These are phyloP conservation scores for Rhexocercosporidium sp. DNA, from an alignment of 2,329 filamentous ascomycete genomes.

Conservation along the genomic window DNA sequence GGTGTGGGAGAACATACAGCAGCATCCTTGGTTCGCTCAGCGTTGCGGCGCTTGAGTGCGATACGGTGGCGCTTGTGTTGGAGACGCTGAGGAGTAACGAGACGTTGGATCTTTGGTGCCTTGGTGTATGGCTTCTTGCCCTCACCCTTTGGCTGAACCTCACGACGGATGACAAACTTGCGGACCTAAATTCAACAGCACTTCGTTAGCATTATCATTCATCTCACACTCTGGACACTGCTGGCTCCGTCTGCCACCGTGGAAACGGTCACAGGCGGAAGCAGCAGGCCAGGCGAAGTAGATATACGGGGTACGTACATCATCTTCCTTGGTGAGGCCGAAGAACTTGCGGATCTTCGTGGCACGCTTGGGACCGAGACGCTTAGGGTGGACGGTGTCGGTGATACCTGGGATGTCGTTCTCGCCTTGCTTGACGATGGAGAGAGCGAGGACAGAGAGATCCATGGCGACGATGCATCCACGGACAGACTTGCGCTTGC, in stretches of 20 bases:
- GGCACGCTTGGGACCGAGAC: conserved; percentile 98
- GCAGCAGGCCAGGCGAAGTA: conserved; percentile 71
- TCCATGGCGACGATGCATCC: conserved; percentile 98
- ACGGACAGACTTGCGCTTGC: conserved; percentile 99
- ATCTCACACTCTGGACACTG: conserved; percentile 61
- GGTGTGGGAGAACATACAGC: conserved; percentile 71
- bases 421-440: conserved; percentile 98
- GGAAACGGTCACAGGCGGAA: conserved; percentile 10
- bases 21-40: conserved; percentile 98
- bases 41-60: conserved; percentile 96
- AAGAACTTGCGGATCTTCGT: conserved; percentile 99
- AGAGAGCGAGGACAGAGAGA: conserved; percentile 90
- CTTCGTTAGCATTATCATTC: conserved; percentile 35
- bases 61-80: conserved; percentile 99
- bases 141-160: conserved; percentile 96
- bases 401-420: conserved; percentile 92
- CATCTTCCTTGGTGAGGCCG: conserved; percentile 99
- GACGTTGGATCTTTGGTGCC: conserved; percentile 99
- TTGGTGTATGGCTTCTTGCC: conserved; percentile 99
- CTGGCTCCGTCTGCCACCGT: conserved; percentile 16
- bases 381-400: conserved; percentile 98
- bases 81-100: conserved; percentile 98
- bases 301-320: conserved; percentile 78
- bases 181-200: conserved; percentile 68
- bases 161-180: conserved; percentile 99